These are phyloP conservation scores for Penicillium bovifimosum DNA, from an alignment of 495 filamentous ascomycete species.

Conservation along the genomic window DNA sequence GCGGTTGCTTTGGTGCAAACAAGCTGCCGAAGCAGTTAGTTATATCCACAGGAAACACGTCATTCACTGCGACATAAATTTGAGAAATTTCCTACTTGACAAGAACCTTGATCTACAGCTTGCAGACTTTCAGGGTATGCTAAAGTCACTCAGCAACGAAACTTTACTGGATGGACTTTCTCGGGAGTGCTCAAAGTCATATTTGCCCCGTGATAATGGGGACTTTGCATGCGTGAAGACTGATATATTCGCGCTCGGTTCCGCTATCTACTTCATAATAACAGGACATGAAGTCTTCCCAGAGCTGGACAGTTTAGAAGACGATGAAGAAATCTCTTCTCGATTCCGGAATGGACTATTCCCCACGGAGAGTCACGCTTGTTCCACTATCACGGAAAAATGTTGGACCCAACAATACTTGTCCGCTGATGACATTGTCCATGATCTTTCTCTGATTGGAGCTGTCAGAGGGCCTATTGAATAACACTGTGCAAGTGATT, in stretches of 20 bases:
- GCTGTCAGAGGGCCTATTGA: no score
- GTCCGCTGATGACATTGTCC: conserved; percentile 2
- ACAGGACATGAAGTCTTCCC: conserved; percentile 15
- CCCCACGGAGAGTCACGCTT: conserved; percentile 7
- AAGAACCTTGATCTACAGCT: conserved; percentile 16
- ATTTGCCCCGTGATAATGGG: conserved; percentile 13
- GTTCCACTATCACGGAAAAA: conserved; percentile 8
- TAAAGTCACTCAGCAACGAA: conserved; percentile 8
- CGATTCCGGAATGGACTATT: conserved; percentile 8
- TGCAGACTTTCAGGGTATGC: conserved; percentile 20
- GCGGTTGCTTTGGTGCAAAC: conserved; percentile 15
- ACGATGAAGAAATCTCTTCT: conserved; percentile 15
- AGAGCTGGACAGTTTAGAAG: conserved; percentile 13
- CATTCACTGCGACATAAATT: conserved; percentile 22
- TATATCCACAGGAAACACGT: conserved; percentile 14
- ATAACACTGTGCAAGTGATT: no score
- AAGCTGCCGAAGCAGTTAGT: conserved; percentile 18
- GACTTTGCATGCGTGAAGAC: conserved; percentile 14
- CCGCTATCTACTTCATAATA: conserved; percentile 17
- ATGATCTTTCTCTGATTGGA: conserved; percentile 2
- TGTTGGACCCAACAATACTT: conserved; percentile 8
- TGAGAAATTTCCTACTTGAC: conserved; percentile 16
- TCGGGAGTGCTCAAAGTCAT: conserved; percentile 18
- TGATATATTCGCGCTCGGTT: conserved; percentile 22
- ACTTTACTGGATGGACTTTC: conserved; percentile 13